Evolutionary conservation across 2,329 filamentous ascomycete species (phyloP), one percentile per base, ranked within the genome.

Genomic region (Neofusicoccum laricinum): DNA sequence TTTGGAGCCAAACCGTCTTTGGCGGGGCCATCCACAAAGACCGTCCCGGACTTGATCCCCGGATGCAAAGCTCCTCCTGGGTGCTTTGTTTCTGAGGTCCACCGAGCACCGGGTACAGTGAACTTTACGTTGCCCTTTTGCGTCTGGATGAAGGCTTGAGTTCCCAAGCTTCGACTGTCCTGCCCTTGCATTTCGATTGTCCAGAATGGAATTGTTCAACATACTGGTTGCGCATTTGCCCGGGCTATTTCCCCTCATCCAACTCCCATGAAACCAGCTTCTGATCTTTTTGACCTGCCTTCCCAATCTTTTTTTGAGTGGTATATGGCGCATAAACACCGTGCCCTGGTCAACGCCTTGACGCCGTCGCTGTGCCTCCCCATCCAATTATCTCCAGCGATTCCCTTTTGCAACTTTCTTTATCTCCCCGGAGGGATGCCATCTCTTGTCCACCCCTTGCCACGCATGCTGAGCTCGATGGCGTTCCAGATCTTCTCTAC

Each of bases 401-500:
- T 17, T 43, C 25, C 43, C 25, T 30, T 30, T 30, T 30, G 25
- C 25, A 30, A 30, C 25, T 30, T 30, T 30, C 25, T 30, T 21
- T 36, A 59, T 45, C 55, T 59, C 11, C 55, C 55, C 8, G 32
- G 40, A 10, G 62, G 62, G 12, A 41, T 14, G 4, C 88, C 86
- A 71, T 93, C 90, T 73, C 85, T 88, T 63, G 84, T 86, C 92
- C 93, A 97, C 2, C 93, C 94, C 75, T 89, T 92, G 66, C 84
- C 83, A 71, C 89, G 85, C 95, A 99, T 98, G 67, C 90, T 90
- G 68, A 84, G 85, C 82, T 98, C 95, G 68, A 99, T 90, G 4
- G 86, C 83, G 73, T 90, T 90, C 95, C 95, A 99, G 67, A 99
- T 92, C 65, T 88, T 84, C 82, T 98, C 95, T 10, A 97, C 92